Percentiles rank a stretch among this genome's conserved stretches.
These are phyloP conservation scores for Aurantiochytrium sp. DNA, from an alignment of 108 stramenopile genomes.

Conservation along the genomic window DNA sequence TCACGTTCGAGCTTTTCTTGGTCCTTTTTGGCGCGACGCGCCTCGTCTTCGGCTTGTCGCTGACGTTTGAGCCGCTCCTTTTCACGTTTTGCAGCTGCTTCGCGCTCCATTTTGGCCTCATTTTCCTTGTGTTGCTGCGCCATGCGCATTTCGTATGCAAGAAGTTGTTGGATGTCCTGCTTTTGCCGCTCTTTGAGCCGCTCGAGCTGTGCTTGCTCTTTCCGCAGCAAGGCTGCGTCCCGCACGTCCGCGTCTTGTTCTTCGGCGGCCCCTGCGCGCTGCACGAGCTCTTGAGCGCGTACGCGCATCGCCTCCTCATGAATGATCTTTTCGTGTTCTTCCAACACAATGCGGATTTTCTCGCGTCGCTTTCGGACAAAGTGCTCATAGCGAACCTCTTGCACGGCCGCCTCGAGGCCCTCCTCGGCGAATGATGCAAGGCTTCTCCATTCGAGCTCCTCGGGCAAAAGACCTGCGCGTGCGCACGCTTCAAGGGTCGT, in stretches of 20 bases:
- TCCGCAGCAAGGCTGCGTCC: not conserved
- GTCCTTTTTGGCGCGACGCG: not conserved
- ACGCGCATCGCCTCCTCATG: not conserved
- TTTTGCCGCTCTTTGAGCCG: not conserved
- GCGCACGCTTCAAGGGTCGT: not conserved
- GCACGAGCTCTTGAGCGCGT: not conserved
- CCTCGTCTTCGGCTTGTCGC: not conserved
- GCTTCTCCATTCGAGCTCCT: not conserved
- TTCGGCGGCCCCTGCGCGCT: not conserved
- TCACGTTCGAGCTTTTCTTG: not conserved
- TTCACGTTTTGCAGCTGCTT: not conserved
- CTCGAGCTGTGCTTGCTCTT: not conserved
- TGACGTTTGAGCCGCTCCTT: not conserved
- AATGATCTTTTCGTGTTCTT: not conserved
- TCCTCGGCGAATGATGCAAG: not conserved
- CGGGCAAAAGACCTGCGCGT: not conserved
- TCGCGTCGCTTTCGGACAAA: not conserved
- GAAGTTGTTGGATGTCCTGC: not conserved
- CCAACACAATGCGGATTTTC: not conserved
- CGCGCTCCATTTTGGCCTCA: not conserved
- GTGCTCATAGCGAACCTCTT: not conserved
- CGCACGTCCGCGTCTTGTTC: not conserved
- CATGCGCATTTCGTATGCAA: not conserved
- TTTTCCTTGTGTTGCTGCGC: not conserved
- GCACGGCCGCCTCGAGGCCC: not conserved